Conservation (phyloP, 2,329 filamentous ascomycete genomes). For the Cercospora janseana region DNA sequence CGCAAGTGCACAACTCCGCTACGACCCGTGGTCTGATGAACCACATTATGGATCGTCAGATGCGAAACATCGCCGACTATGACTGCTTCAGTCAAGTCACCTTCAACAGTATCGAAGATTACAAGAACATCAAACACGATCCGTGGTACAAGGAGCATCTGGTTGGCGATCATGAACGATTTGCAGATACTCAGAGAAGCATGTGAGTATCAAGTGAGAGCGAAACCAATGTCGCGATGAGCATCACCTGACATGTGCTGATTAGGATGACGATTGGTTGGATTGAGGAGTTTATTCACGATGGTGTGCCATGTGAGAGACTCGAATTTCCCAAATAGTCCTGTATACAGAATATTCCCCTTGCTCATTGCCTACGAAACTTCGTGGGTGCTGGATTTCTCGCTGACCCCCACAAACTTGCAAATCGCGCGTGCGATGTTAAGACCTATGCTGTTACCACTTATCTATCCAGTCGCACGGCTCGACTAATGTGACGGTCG, state of each 20-base stretch:
- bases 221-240: no score
- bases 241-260: background rate
- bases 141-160: conserved; percentile 51
- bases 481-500: no score
- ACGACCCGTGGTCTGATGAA: conserved; percentile 44
- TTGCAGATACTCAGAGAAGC: conserved; percentile 51
- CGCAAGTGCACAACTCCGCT: conserved; percentile 46
- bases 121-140: conserved; percentile 51
- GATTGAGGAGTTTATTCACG: conserved; percentile 45
- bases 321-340: background rate
- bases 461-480: no score
- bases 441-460: no score
- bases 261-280: conserved; percentile 51
- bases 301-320: conserved; percentile 32
- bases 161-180: conserved; percentile 49
- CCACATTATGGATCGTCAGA: conserved; percentile 47
- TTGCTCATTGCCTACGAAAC: no score
- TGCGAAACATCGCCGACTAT: conserved; percentile 51
- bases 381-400: no score
- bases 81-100: conserved; percentile 53
- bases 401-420: background rate
- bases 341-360: no score
- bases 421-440: no score
- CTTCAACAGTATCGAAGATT: conserved; percentile 48
- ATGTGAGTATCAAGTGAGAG: conserved; percentile 29